phyloP scores from a whole-genome alignment of 2,329 filamentous ascomycete species.

The Fusarium sarcochroum region DNA sequence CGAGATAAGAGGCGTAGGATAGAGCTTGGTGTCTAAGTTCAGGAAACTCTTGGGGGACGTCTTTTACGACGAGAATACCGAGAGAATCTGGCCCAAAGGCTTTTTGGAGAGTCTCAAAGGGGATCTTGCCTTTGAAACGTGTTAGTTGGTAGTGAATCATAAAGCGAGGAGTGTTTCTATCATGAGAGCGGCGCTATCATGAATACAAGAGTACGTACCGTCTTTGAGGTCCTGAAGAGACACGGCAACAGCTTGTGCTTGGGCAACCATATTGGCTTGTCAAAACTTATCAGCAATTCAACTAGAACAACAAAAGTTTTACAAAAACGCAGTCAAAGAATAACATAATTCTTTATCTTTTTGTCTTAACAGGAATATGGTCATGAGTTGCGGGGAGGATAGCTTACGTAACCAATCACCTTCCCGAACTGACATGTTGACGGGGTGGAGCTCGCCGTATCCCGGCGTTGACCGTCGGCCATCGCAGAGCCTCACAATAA shows the following conservation, averaged over 20 bases:
- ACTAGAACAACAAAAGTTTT: background rate
- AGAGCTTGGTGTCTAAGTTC: constrained; percentile 81
- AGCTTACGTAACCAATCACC: constrained; percentile 47
- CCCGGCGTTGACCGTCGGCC: constrained; percentile 42
- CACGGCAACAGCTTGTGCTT: constrained; percentile 71
- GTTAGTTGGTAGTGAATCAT: constrained; percentile 12
- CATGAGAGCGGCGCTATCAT: constrained; percentile 29
- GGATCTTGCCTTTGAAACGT: constrained; percentile 69
- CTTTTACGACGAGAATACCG: constrained; percentile 93
- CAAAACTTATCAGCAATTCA: no score
- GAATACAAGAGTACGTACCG: constrained; percentile 59
- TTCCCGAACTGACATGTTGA: constrained; percentile 24
- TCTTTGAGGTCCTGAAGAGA: constrained; percentile 72
- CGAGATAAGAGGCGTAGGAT: constrained; percentile 90
- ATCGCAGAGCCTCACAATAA: constrained; percentile 17
- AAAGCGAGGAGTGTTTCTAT: background rate
- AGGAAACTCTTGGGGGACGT: constrained; percentile 80
- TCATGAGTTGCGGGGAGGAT: constrained; percentile 33
- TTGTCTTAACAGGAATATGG: constrained; percentile 16
- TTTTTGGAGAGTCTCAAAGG: constrained; percentile 77
- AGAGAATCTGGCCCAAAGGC: constrained; percentile 93
- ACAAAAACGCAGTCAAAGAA: background rate
- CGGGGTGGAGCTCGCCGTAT: constrained; percentile 53
- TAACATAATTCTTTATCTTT: constrained; percentile 7
- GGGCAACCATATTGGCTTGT: constrained; percentile 57